Percentiles rank a stretch among this genome's conserved stretches.
Evolutionary conservation across 495 filamentous ascomycete species (phyloP).

Genomic region (Aspergillus taichungensis): DNA sequence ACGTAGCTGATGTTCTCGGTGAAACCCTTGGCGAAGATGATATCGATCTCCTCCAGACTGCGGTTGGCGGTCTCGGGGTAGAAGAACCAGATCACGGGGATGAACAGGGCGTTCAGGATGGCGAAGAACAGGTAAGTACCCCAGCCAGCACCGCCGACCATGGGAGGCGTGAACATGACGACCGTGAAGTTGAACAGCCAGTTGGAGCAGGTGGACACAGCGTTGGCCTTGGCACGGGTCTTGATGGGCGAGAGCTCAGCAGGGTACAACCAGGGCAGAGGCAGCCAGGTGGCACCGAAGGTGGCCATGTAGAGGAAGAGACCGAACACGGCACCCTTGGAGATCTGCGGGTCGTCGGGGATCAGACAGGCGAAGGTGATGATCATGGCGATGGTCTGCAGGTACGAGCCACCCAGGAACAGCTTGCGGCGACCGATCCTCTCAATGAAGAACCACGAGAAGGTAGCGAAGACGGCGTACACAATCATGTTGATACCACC

Average conservation of each 20-base stretch:
- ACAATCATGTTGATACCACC: conserved; percentile 81
- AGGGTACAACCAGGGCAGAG: conserved; percentile 47
- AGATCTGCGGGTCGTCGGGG: conserved; percentile 39
- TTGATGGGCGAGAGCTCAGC: conserved; percentile 70
- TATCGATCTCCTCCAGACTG: conserved; percentile 71
- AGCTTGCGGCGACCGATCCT: conserved; percentile 66
- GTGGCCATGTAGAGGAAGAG: conserved; percentile 72
- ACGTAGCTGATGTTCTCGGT: conserved; percentile 70
- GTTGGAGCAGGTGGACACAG: conserved; percentile 66
- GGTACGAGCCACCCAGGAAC: conserved; percentile 62
- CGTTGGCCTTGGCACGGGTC: conserved; percentile 67
- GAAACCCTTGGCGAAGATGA: conserved; percentile 73
- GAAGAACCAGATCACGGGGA: conserved; percentile 69
- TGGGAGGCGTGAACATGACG: conserved; percentile 74
- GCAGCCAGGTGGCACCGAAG: conserved; percentile 68
- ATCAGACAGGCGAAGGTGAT: conserved; percentile 67
- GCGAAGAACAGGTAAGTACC: conserved; percentile 77
- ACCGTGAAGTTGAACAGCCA: conserved; percentile 78
- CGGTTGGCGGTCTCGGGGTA: conserved; percentile 66
- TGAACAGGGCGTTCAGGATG: conserved; percentile 56
- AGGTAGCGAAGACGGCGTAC: conserved; percentile 67
- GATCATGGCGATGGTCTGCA: conserved; percentile 64
- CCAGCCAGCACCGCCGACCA: conserved; percentile 60
- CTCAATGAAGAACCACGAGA: conserved; percentile 82
- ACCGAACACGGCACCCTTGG: conserved; percentile 66